These are phyloP conservation scores for Sphaerulina musiva DNA, from an alignment of 2,329 filamentous ascomycete species.

Conservation along the genomic window DNA sequence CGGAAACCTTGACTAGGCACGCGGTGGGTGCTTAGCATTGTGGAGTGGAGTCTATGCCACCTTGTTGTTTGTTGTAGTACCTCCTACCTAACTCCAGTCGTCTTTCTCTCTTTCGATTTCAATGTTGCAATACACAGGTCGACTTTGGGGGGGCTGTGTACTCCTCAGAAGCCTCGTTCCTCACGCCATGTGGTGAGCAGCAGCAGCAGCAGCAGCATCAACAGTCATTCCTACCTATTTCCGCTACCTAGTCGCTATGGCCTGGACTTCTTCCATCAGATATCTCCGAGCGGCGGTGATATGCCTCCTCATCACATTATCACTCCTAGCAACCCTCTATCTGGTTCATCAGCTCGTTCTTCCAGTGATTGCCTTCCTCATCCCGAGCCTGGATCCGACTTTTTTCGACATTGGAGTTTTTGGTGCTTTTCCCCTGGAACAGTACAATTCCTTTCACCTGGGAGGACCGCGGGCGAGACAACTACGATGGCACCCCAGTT, in stretches of 20 bases:
- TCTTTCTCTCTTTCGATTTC: background rate
- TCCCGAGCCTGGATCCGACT: constrained; percentile 24
- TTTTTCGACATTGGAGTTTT: constrained; percentile 33
- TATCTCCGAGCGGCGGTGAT: constrained; percentile 14
- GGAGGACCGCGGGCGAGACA: constrained; percentile 24
- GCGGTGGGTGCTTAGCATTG: background rate
- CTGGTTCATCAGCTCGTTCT: constrained; percentile 27
- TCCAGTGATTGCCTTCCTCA: constrained; percentile 27
- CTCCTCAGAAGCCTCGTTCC: background rate
- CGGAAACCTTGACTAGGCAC: background rate
- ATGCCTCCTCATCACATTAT: constrained; percentile 1
- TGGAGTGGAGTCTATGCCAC: background rate
- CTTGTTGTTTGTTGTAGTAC: background rate
- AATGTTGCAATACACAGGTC: too few species aligned
- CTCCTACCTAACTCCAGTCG: background rate
- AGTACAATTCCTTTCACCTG: constrained; percentile 28
- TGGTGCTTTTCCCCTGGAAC: constrained; percentile 27
- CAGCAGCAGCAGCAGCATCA: background rate
- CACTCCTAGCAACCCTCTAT: constrained; percentile 16
- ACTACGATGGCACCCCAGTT: constrained; percentile 29
- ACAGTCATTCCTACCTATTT: background rate
- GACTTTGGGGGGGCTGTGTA: too few species aligned
- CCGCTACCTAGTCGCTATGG: constrained; percentile 5
- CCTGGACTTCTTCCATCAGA: constrained; percentile 12
- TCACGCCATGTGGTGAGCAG: background rate